Evolutionary conservation across 805 yeast species (phyloP), one percentile per base, ranked within the genome.

Genomic region (Priceomyces haplophilus): DNA sequence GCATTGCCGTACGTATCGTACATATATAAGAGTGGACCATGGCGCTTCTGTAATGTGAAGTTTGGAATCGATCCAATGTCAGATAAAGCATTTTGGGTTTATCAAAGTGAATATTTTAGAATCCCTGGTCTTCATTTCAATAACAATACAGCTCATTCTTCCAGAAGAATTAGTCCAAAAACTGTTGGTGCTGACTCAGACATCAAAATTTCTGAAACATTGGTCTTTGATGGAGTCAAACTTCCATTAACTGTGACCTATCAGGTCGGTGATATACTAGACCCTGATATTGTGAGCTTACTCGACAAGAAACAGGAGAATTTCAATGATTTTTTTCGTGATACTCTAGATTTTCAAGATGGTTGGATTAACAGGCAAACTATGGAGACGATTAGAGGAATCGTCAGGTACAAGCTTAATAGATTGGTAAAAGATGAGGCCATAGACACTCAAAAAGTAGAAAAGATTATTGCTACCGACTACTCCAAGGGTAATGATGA

Each of bases 1-100:
- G 95, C 97, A 0, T 61, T 93, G 38, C 96, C 98, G 0, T 83
- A 86, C 58, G 85, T 88, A 0, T 76, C 96, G 0, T 93, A 81
- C 58, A 76, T 88, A 33, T 85, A 82, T 58, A 80, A 85, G 29
- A 85, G 85, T 55, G 99, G 99, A 0, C 99, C 98, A 0, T 93
- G 96, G 96, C 75, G 98, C 53, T 88, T 88, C 46, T 79, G 93
- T 8, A 88, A 84, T 58, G 81, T 89, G 35, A 76, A 69, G 50
- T 80, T 82, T 51, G 97, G 97, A 0, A 72, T 82, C 31, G 87
- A 91, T 62, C 97, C 98, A 0, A 67, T 77, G 33, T 52, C 62
- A 1, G 80, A 83, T 37, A 53, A 64, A 1, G 58, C 67, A 10
- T 82, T 72, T 51, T 82, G 86, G 45, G 62, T 61, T 25, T 88